These are phyloP conservation scores for Plasmopara viticola DNA, from an alignment of 352 stramenopile species.

Conservation along the genomic window DNA sequence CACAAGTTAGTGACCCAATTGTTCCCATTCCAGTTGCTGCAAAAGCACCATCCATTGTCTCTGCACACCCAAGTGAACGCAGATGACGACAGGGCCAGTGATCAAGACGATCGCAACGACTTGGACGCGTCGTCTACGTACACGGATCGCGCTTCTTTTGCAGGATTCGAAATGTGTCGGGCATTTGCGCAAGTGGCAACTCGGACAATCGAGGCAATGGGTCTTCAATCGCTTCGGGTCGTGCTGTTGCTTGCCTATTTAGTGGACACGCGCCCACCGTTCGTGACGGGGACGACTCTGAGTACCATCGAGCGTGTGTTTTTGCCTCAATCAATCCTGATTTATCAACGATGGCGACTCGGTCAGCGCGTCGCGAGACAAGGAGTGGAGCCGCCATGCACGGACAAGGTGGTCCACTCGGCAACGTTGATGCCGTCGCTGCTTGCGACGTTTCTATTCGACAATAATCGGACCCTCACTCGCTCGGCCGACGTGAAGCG, in stretches of 20 bases:
- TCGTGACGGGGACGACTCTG: constrained; percentile 38
- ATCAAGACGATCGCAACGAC: constrained; percentile 15
- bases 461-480: constrained; percentile 52
- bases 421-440: constrained; percentile 47
- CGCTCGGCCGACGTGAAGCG: constrained; percentile 41
- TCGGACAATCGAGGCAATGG: constrained; percentile 60
- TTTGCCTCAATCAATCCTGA: constrained; percentile 51
- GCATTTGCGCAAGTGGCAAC: constrained; percentile 55
- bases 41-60: constrained; percentile 20
- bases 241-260: constrained; percentile 65
- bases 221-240: constrained; percentile 46
- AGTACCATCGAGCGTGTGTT: constrained; percentile 37
- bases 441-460: constrained; percentile 57
- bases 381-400: constrained; percentile 30
- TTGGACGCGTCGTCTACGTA: constrained; percentile 3
- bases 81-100: constrained; percentile 30
- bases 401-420: constrained; percentile 34
- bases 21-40: constrained; percentile 40
- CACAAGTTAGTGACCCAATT: constrained; percentile 50
- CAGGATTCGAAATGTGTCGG: constrained; percentile 48
- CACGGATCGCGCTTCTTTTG: constrained; percentile 25
- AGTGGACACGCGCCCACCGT: constrained; percentile 46
- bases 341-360: constrained; percentile 72
- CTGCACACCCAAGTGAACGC: background rate
- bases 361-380: constrained; percentile 54